Conservation (phyloP, 2,329 filamentous ascomycete species). For the Pseudonectria foliicola region DNA sequence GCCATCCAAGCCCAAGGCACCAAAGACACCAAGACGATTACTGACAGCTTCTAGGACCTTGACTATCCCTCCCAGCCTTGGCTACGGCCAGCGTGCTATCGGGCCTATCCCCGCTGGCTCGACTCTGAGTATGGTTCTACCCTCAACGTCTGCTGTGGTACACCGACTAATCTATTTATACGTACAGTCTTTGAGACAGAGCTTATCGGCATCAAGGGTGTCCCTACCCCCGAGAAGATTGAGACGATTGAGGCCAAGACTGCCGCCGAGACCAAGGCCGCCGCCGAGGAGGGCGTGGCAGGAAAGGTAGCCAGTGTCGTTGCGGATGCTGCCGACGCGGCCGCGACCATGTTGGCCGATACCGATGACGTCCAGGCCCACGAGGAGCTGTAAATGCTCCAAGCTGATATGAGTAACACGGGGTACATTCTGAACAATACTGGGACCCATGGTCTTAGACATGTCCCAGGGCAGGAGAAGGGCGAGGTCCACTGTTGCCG, state of each 20-base stretch:
- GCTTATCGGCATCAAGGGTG: conserved; percentile 74
- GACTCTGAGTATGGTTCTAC: conserved; percentile 56
- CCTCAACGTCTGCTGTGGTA: conserved; percentile 2
- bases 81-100: conserved; percentile 68
- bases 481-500: no score
- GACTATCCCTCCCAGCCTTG: conserved; percentile 81
- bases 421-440: not conserved
- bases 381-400: conserved; percentile 46
- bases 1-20: conserved; percentile 10
- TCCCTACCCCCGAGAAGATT: conserved; percentile 38
- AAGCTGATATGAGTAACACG: conserved; percentile 4
- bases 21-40: conserved; percentile 1
- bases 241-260: conserved; percentile 21
- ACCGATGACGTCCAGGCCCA: conserved; percentile 50
- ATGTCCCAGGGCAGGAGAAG: no score
- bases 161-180: conserved; percentile 7
- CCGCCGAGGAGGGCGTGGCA: conserved; percentile 6
- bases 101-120: conserved; percentile 79
- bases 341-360: conserved; percentile 46
- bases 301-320: conserved; percentile 36
- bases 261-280: conserved; percentile 18
- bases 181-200: conserved; percentile 80
- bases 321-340: conserved; percentile 42
- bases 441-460: not conserved
- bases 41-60: conserved; percentile 49